phyloP scores from a whole-genome alignment of 1,139 yeast genomes.

The Blastobotrys aristatus region DNA sequence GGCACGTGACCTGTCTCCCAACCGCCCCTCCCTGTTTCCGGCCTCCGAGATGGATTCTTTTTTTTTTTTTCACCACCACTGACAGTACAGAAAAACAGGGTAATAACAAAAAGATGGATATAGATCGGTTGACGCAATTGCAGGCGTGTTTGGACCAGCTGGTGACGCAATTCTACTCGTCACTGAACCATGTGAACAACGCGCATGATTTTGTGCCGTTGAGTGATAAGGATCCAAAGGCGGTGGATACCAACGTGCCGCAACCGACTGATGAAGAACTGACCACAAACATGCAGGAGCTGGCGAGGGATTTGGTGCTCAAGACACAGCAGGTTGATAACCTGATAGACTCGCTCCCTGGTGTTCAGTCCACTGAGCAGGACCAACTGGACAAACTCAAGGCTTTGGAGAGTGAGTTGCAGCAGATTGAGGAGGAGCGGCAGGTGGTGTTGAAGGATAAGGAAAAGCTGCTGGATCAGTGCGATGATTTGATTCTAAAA shows the following conservation, averaged over 20 bases:
- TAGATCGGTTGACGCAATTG: conserved; percentile 87
- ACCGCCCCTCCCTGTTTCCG: neutral
- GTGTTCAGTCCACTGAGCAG: conserved; percentile 78
- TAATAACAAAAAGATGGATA: conserved; percentile 15
- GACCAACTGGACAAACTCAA: conserved; percentile 65
- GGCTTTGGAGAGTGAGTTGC: conserved; percentile 59
- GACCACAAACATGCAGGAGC: conserved; percentile 34
- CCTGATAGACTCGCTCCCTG: conserved; percentile 86
- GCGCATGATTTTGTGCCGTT: conserved; percentile 56
- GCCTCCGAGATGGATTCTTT: neutral
- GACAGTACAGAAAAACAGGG: no score
- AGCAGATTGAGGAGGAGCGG: conserved; percentile 56
- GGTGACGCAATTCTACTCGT: conserved; percentile 86
- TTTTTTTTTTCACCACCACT: neutral
- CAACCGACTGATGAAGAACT: conserved; percentile 36
- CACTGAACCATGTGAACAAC: conserved; percentile 77
- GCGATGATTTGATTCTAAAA: conserved; percentile 63
- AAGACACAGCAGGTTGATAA: conserved; percentile 83
- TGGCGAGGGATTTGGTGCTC: conserved; percentile 76
- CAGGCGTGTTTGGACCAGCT: conserved; percentile 89
- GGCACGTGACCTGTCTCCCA: neutral
- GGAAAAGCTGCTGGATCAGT: conserved; percentile 56
- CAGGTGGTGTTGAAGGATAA: conserved; percentile 57
- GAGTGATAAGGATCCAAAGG: conserved; percentile 44
- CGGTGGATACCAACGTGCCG: conserved; percentile 46